Evolutionary conservation across 2,329 filamentous ascomycete species (phyloP), one percentile per base, ranked within the genome.

Genomic region (Botryotinia calthae): DNA sequence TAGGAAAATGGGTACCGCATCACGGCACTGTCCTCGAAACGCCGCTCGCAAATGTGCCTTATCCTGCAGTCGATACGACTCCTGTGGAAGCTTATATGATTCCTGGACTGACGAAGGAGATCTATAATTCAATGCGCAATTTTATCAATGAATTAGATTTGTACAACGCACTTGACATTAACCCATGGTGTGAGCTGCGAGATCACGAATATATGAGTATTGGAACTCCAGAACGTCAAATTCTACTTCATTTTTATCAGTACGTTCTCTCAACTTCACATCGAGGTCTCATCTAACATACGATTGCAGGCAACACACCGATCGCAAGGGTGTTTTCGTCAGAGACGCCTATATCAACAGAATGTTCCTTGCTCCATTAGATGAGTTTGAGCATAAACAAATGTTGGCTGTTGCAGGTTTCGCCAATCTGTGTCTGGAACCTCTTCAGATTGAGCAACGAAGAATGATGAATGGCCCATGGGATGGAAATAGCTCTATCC

Each of bases 201-300:
- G 54, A 68, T 34, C 22, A 18, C 16, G 34, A 68, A 68, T 68
- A 56, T 25, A 20, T 58, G 56, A 18, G 8, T 31, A 12, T 68
- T 25, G 65, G 48, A 34, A 22, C 31, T 20, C 46, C 65, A 42
- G 65, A 51, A n/a, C 65, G 65, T 28, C 65, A 68, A 42, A 34
- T 68, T 18, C 34, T 68, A 34, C 65, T 68, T 28, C 46, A 56
- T 56, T 51, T 68, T 42, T 68, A 56, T 37, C 28, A 68, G 65
- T 58, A 18, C 42, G 65, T 58, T 42, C 22, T n/a, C 10, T 34
- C 34, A 25, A 16, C 34, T 37, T 31, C 8, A 16, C 44, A 25
- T 28, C 25, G 20, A 4, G 14, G 37, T 34, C n/a, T 56, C n/a
- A 5, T 25, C 51, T 56, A 56, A 68, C 22, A n/a, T 56, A 18